phyloP scores from a whole-genome alignment of 495 filamentous ascomycete genomes.

The Talaromyces ruber region DNA sequence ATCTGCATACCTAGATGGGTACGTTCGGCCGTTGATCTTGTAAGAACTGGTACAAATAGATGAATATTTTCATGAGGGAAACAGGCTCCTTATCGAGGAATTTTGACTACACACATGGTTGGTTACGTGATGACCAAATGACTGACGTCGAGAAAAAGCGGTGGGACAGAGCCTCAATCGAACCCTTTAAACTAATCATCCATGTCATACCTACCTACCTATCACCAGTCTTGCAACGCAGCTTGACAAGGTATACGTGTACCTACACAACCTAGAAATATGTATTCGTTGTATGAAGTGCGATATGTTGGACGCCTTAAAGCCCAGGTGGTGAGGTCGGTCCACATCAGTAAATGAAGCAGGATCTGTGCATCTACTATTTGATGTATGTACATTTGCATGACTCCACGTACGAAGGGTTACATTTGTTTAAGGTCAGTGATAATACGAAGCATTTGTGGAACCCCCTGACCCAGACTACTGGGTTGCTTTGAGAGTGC shows the following conservation, averaged over 20 bases:
- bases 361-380: neutral
- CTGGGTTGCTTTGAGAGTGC: neutral
- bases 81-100: neutral
- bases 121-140: neutral
- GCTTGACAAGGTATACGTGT: neutral
- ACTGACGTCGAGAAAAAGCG: neutral
- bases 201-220: neutral
- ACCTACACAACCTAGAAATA: neutral
- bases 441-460: neutral
- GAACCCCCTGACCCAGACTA: neutral
- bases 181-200: neutral
- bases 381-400: neutral
- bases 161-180: neutral
- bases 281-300: neutral
- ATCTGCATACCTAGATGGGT: neutral
- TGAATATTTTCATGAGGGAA: neutral
- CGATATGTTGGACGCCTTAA: neutral
- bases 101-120: neutral
- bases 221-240: neutral
- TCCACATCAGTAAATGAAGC: neutral
- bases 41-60: neutral
- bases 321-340: neutral
- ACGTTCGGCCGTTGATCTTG: neutral
- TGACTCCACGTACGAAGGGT: neutral
- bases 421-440: neutral